Evolutionary conservation across 208 protist species (phyloP), one percentile per base, ranked within the genome.

Genomic region (Tritrichomonas foetus): DNA sequence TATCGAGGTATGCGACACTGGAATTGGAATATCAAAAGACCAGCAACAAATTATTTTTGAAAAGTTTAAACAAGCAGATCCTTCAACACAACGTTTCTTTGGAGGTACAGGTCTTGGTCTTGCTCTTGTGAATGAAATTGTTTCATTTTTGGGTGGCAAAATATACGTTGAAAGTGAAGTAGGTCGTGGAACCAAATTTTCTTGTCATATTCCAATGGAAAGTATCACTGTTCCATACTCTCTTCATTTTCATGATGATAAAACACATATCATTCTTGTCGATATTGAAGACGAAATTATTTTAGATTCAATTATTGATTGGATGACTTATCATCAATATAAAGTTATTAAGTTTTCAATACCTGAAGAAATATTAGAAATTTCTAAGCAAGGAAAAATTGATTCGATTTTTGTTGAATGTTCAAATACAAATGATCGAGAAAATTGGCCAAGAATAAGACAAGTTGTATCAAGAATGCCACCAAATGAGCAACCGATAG

Each of bases 1-100:
- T 44, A 39, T 92, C n/a, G 36, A 20, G 13, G 78, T 92, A 11
- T 61, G n/a, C 44, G 78, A 92, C 44, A 92, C 78, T 20, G 78
- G 78, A 27, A 92, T 92, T 11, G 78, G 78, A 16, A 92, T 92
- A 3, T 57, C 41, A 33, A 27, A 92, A 61, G 47, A 92, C 11
- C 78, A 92, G 78, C n/a, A 64, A 13, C n/a, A 92, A 30, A 27
- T 50, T 22, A 64, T 92, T 30, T 92, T 92, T 44, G 50, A 92
- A 44, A 11, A 27, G 11, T 92, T 92, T 44, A 61, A 49, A 44
- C 41, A 64, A 22, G 78, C 78, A 13, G 78, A 92, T 22, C 47
- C 47, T 36, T 92, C 78, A 9, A 50, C 78, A n/a, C 20, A 8
- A 14, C 25, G 78, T 25, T 61, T 39, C 78, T 61, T 57, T 27